Conservation (phyloP, 2,329 filamentous ascomycete species). For the Colletotrichum somersetense region DNA sequence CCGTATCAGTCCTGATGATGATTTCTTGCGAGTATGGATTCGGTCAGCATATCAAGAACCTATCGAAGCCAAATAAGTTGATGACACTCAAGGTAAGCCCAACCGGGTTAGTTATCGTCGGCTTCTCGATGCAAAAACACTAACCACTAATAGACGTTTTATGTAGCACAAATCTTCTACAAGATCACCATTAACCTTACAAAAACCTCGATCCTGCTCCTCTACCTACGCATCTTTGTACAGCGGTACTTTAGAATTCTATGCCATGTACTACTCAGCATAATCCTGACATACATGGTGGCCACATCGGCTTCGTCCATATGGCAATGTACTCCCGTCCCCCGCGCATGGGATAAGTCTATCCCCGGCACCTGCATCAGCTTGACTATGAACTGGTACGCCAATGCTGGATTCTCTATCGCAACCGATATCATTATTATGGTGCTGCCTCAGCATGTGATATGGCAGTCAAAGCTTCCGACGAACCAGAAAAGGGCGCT, state of each 20-base stretch:
- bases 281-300: slow-evolving; percentile 61
- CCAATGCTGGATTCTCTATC: slow-evolving; percentile 41
- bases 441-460: slow-evolving; percentile 52
- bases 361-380: slow-evolving; percentile 49
- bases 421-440: slow-evolving; percentile 43
- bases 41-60: slow-evolving; percentile 54
- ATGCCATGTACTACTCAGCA: slow-evolving; percentile 55
- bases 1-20: slow-evolving; percentile 56
- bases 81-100: slow-evolving; percentile 54
- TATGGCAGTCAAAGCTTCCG: slow-evolving; percentile 60
- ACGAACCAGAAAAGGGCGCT: slow-evolving; percentile 56
- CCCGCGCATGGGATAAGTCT: slow-evolving; percentile 54
- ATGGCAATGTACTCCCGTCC: slow-evolving; percentile 64
- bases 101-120: neutral
- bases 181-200: slow-evolving; percentile 66
- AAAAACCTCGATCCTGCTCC: slow-evolving; percentile 64
- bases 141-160: slow-evolving; percentile 57
- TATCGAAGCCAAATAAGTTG: slow-evolving; percentile 51
- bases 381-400: slow-evolving; percentile 40
- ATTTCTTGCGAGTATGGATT: slow-evolving; percentile 57
- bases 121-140: neutral
- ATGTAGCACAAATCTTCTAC: slow-evolving; percentile 65
- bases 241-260: slow-evolving; percentile 59
- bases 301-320: slow-evolving; percentile 60
- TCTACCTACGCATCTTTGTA: slow-evolving; percentile 68